Conservation (phyloP, 2,329 filamentous ascomycete species). For the Pezicula carpinea region DNA sequence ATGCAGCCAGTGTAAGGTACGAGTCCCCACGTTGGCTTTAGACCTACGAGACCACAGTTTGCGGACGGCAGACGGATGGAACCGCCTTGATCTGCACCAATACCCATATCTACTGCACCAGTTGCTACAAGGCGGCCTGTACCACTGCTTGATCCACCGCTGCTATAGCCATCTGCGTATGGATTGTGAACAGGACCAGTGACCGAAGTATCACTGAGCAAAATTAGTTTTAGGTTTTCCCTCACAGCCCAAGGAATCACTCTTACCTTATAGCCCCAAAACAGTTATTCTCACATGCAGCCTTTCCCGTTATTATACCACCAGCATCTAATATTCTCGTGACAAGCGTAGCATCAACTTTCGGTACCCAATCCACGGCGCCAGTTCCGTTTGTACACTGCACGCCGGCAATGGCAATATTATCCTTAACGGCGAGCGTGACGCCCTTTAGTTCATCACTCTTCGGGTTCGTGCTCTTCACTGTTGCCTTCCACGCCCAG, state of each 20-base stretch:
- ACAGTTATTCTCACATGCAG: conserved; percentile 23
- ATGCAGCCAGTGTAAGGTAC: conserved; percentile 33
- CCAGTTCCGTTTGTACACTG: conserved; percentile 21
- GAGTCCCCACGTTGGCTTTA: conserved; percentile 23
- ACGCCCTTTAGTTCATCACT: conserved; percentile 12
- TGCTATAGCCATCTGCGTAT: conserved; percentile 37
- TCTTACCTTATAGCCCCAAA: conserved; percentile 20
- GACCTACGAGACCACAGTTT: conserved; percentile 21
- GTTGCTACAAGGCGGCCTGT: conserved; percentile 41
- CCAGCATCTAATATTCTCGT: conserved; percentile 20
- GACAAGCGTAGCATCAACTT: conserved; percentile 18
- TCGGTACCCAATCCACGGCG: conserved; percentile 16
- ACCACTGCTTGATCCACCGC: conserved; percentile 45
- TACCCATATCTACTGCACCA: conserved; percentile 37
- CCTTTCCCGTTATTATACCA: conserved; percentile 17
- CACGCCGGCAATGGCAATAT: conserved; percentile 19
- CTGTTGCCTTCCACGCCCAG: conserved; percentile 41
- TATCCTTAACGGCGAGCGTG: conserved; percentile 20
- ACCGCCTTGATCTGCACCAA: conserved; percentile 24
- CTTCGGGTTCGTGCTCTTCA: conserved; percentile 29
- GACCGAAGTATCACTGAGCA: conserved; percentile 15
- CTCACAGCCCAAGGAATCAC: not conserved
- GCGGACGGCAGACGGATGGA: conserved; percentile 20
- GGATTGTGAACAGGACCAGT: conserved; percentile 36
- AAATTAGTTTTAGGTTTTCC: too few relatives aligned